Percentiles rank a stretch among this genome's conserved stretches.
Evolutionary conservation across 805 yeast genomes (phyloP).

Genomic region (Hagleromyces aurorensis): DNA sequence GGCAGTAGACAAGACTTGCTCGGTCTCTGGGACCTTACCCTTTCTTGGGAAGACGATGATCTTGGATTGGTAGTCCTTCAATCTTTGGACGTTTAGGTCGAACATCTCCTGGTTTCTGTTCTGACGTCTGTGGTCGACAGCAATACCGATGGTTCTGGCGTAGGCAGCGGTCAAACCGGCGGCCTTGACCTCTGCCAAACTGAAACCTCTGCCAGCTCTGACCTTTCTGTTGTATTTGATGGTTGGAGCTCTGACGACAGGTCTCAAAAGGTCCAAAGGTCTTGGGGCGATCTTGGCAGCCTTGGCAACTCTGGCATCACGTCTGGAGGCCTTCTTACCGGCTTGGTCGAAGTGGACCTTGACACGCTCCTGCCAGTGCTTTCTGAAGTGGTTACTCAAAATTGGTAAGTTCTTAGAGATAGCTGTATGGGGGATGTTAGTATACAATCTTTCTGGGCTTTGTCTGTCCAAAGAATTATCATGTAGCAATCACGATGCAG

Average conservation of each 20-base stretch:
- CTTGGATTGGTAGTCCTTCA: slow-evolving; percentile 92
- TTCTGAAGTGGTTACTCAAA: slow-evolving; percentile 99
- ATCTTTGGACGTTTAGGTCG: slow-evolving; percentile 91
- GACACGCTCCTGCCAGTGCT: slow-evolving; percentile 99
- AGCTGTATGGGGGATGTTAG: slow-evolving; percentile 46
- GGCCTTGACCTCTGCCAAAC: slow-evolving; percentile 96
- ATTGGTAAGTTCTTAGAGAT: slow-evolving; percentile 98
- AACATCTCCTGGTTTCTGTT: slow-evolving; percentile 96
- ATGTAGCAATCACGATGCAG: no score
- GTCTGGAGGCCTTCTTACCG: slow-evolving; percentile 97
- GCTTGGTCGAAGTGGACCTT: slow-evolving; percentile 99
- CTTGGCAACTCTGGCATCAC: slow-evolving; percentile 87
- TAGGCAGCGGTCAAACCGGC: slow-evolving; percentile 88
- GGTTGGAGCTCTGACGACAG: slow-evolving; percentile 98
- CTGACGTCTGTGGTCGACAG: slow-evolving; percentile 99
- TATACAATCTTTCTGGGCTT: no score
- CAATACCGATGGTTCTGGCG: slow-evolving; percentile 97
- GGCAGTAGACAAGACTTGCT: slow-evolving; percentile 66
- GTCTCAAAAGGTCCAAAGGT: slow-evolving; percentile 94
- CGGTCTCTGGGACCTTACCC: slow-evolving; percentile 72
- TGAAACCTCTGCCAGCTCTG: slow-evolving; percentile 99
- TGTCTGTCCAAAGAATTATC: no score
- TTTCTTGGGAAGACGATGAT: slow-evolving; percentile 93
- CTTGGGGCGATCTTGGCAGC: slow-evolving; percentile 96
- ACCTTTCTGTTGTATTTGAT: slow-evolving; percentile 98